Base-by-base conservation (phyloP, 2,329 filamentous ascomycete species). In the Rosellinia necatrix region DNA sequence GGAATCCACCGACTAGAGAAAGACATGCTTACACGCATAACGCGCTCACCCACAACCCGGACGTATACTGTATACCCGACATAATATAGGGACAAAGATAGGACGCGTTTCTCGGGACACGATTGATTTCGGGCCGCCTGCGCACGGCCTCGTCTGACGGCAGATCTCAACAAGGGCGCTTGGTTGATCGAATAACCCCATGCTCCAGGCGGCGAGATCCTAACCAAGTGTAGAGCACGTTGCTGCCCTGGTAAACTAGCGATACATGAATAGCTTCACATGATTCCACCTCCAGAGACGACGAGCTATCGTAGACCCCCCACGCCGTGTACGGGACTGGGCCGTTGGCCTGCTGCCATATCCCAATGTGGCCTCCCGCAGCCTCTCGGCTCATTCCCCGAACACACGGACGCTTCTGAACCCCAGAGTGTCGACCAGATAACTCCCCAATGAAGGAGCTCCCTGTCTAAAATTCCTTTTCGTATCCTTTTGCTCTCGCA, bases 81-180 rank as follows among this genome's bases (percentile, higher is more conserved):
- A 25, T 41, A 9, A 27, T 54, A 54, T 49, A 46, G 41, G 24
- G 44, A 25, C 32, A 44, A 25, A 29, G 21, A 35, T 40, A 8
- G 43, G 38, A 49, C 32, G 43, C 17, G 41, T 40, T 56, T 30
- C n/a, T 58, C 15, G 29, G 42, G 21, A 40, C 27, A 37, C 40
- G 47, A 40, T 46, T 55, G 21, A 15, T 29, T 50, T 55, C 38
- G 56, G 56, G 22, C 50, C 46, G 54, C 46, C 27, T 32, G 51
- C 47, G 56, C 56, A 58, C 52, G 48, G 52, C 34, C 56, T 52
- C 43, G 38, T 51, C 46, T 59, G 52, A 56, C 48, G 52, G 52
- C 15, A 56, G 52, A 56, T 59, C 52, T 44, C 44, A 49, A 46
- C 55, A 53, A 53, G 49, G 55, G 50, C 30, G 35, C 41, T 22